Percentiles rank a stretch among this genome's conserved stretches.
Conservation (phyloP, 768 basidiomycete genomes). For the Trichaptum fuscoviolaceum region DNA sequence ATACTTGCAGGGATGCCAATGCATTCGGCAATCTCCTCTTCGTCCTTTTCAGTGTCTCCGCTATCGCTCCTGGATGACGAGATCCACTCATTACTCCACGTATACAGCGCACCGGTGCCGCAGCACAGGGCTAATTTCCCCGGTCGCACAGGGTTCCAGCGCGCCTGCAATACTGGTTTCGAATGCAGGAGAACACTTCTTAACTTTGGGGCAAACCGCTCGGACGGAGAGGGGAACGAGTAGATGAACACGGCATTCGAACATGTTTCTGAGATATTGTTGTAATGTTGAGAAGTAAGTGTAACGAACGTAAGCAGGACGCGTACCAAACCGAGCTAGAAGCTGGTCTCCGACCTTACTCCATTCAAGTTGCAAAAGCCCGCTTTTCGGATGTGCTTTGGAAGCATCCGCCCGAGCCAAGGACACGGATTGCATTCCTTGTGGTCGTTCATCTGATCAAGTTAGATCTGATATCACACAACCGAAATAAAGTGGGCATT, state of each 20-base stretch:
- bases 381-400: slow-evolving; percentile 61
- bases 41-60: slow-evolving; percentile 37
- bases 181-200: slow-evolving; percentile 64
- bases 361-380: slow-evolving; percentile 72
- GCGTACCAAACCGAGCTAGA: slow-evolving; percentile 66
- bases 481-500: not conserved
- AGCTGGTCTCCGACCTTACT: slow-evolving; percentile 71
- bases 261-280: slow-evolving; percentile 42
- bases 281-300: slow-evolving; percentile 13
- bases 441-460: slow-evolving; percentile 56
- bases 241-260: slow-evolving; percentile 66
- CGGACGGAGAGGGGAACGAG: slow-evolving; percentile 58
- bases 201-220: slow-evolving; percentile 54
- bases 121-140: slow-evolving; percentile 66
- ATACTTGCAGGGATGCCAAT: slow-evolving; percentile 83
- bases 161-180: slow-evolving; percentile 55
- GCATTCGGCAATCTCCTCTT: slow-evolving; percentile 82
- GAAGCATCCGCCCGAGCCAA: slow-evolving; percentile 49
- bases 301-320: not conserved
- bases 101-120: slow-evolving; percentile 60
- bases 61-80: slow-evolving; percentile 31
- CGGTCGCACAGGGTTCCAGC: slow-evolving; percentile 83
- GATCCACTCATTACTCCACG: slow-evolving; percentile 82
- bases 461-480: not conserved
- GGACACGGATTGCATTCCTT: slow-evolving; percentile 48